Percentiles rank a stretch among this genome's conserved stretches.
Evolutionary conservation across 2,329 filamentous ascomycete species (phyloP).

Genomic region (Emergomyces pasteurianus): DNA sequence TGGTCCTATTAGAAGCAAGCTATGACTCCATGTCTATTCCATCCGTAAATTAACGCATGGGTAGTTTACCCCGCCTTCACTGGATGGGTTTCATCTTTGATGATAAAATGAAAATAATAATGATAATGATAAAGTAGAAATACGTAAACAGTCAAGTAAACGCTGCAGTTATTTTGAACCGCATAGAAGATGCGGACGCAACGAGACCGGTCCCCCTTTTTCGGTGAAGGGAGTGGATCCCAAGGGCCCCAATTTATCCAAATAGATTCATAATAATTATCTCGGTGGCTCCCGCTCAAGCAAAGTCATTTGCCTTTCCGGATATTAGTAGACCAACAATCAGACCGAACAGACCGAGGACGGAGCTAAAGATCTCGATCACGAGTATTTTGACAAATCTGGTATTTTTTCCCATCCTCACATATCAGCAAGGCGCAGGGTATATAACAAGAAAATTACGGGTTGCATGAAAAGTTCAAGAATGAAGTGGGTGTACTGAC

Average conservation of each 20-base stretch:
- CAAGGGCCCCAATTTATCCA: neutral
- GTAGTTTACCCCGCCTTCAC: neutral
- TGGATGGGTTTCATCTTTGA: neutral
- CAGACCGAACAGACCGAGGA: constrained; percentile 88
- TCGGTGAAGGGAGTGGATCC: neutral
- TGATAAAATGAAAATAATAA: neutral
- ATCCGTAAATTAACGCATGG: constrained; percentile 1
- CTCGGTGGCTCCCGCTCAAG: constrained; percentile 8
- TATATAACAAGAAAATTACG: neutral
- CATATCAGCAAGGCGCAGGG: constrained; percentile 12
- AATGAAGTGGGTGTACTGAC: constrained; percentile 42
- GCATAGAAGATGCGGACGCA: neutral
- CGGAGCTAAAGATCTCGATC: constrained; percentile 98
- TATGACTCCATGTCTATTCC: constrained; percentile 6
- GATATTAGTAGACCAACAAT: constrained; percentile 88
- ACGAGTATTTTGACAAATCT: constrained; percentile 98
- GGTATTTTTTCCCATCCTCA: neutral
- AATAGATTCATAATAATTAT: neutral
- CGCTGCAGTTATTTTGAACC: neutral
- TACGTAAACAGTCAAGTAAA: neutral
- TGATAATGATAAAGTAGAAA: neutral
- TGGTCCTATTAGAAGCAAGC: constrained; percentile 11
- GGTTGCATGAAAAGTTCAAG: neutral
- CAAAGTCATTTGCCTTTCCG: constrained; percentile 68
- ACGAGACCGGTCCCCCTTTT: neutral